Evolutionary conservation across 73 alveolate genomes (phyloP), one percentile per base, ranked within the genome.

Genomic region (Symbiodinium natans): DNA sequence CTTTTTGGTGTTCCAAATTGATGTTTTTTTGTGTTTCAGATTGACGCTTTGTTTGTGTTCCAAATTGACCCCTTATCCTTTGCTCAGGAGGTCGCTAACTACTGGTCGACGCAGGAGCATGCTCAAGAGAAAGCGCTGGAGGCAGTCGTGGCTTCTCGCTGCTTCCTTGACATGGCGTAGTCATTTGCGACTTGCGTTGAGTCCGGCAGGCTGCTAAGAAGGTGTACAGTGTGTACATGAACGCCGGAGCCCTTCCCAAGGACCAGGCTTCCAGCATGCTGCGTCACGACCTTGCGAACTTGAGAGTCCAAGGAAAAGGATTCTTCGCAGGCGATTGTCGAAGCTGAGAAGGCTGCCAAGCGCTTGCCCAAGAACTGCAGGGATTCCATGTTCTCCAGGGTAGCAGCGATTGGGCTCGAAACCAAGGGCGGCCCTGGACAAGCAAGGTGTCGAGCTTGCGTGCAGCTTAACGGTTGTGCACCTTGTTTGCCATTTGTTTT

Each of bases 401-500:
- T n/a, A n/a, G n/a, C n/a, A n/a, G n/a, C n/a, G n/a, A n/a, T n/a
- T n/a, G n/a, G n/a, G 56, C 6, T 43, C 11, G 56, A 43, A 29
- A n/a, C 84, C 25, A 41, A 88, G 95, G 95, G 15, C 39, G 31
- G 95, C 95, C 10, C 38, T 27, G 41, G 73, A 46, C 2, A 41
- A 39, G n/a, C 86, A 59, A 25, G 95, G 95, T 10, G 95, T 85
- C 4, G 33, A 38, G 85, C 59, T 59, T 25, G 95, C 39, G 15
- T 25, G 48, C 73, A 77, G 71, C 95, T 39, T 13, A 33, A 31
- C 42, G 46, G 10, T 6, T 1, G n/a, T 0, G 46, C 46, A 17
- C 33, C 13, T 27, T 75, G 10, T 11, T 5, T 29, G 89, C 13
- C 9, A 39, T 11, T 42, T 7, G 0, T 4, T 11, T 3, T 39